Percentiles rank a stretch among this genome's conserved stretches.
These are phyloP conservation scores for Fusarium falciforme DNA, from an alignment of 2,329 filamentous ascomycete genomes.

Conservation along the genomic window DNA sequence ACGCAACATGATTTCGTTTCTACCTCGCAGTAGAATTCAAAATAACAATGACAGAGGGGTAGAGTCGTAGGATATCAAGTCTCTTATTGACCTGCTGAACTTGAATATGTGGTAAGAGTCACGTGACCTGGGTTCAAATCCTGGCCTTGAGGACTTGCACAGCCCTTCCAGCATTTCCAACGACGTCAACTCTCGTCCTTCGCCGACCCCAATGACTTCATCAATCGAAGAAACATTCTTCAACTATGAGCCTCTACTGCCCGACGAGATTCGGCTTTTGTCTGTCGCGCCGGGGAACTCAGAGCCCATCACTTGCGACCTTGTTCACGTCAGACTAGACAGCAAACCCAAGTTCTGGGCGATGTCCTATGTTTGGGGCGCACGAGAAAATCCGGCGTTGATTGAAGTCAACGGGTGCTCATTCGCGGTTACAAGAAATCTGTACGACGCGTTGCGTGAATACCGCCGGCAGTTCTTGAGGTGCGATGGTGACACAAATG, in stretches of 20 bases:
- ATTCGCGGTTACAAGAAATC: slow-evolving; percentile 7
- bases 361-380: slow-evolving; percentile 25
- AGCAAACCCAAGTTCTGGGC: slow-evolving; percentile 14
- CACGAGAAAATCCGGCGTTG: not conserved
- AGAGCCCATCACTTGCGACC: not conserved
- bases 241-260: not conserved
- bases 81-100: not conserved
- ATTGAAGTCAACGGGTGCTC: not conserved
- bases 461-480: not conserved
- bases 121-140: not conserved
- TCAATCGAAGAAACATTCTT: not conserved
- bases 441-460: slow-evolving; percentile 12
- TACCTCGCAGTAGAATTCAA: not conserved
- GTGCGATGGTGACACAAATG: not conserved
- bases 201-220: not conserved
- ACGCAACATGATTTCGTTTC: accelerated
- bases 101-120: not conserved
- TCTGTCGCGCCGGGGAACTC: not conserved
- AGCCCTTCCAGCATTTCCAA: no score
- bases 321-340: not conserved
- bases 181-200: not conserved
- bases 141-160: not conserved
- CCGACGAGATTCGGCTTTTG: not conserved
- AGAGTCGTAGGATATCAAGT: not conserved
- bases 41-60: not conserved